These are phyloP conservation scores for Lophiotrema nucula DNA, from an alignment of 495 filamentous ascomycete species.

Conservation along the genomic window DNA sequence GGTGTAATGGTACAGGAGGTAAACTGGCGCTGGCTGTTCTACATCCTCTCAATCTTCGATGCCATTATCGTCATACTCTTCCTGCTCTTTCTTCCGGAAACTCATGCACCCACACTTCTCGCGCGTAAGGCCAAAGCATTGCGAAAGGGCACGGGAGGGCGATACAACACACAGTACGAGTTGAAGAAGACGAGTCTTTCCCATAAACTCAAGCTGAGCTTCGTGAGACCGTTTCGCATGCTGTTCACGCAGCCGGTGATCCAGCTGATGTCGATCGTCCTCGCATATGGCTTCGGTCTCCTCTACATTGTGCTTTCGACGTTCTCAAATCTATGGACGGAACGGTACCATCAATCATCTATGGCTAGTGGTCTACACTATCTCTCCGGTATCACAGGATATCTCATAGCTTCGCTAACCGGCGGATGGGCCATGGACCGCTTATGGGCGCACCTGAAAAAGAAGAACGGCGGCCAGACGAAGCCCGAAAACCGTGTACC, in stretches of 20 bases:
- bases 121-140: slow-evolving; percentile 16
- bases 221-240: slow-evolving; percentile 31
- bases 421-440: slow-evolving; percentile 35
- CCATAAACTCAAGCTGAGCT: slow-evolving; percentile 2
- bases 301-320: slow-evolving; percentile 47
- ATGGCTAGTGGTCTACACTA: slow-evolving; percentile 41
- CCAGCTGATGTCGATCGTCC: slow-evolving; percentile 39
- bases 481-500: slow-evolving; percentile 41
- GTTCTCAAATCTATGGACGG: slow-evolving; percentile 41
- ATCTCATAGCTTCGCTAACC: slow-evolving; percentile 27
- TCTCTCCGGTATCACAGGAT: slow-evolving; percentile 42
- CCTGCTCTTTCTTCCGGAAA: slow-evolving; percentile 58
- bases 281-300: slow-evolving; percentile 42
- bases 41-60: slow-evolving; percentile 60
- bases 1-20: slow-evolving; percentile 43
- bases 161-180: slow-evolving; percentile 19
- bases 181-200: not conserved
- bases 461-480: slow-evolving; percentile 18
- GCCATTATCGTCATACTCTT: slow-evolving; percentile 65
- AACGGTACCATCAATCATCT: slow-evolving; percentile 39
- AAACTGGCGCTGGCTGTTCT: slow-evolving; percentile 37
- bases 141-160: slow-evolving; percentile 16
- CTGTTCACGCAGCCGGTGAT: slow-evolving; percentile 44
- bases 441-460: slow-evolving; percentile 24
- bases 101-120: slow-evolving; percentile 25